Evolutionary conservation across 2,329 filamentous ascomycete species (phyloP).

Genomic region (Trichoderma sp.): DNA sequence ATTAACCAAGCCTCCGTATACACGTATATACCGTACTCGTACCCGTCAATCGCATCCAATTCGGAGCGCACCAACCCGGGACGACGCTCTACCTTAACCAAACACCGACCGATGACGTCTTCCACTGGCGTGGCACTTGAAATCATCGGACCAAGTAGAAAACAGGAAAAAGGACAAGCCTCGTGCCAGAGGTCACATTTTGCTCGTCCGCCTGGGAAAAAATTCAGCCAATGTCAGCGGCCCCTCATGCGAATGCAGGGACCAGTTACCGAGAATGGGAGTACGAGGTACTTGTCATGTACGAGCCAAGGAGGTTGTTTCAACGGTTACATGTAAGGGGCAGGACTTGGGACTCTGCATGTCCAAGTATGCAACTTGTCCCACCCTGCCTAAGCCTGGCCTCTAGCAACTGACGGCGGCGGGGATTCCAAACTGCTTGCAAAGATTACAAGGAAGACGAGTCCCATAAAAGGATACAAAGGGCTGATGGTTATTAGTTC

Average conservation of each 20-base stretch:
- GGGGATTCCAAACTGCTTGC: background rate
- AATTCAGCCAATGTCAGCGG: background rate
- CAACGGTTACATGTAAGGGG: background rate
- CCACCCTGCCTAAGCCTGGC: background rate
- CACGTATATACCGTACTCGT: background rate
- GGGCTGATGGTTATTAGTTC: background rate
- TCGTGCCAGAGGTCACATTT: background rate
- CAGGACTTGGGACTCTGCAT: background rate
- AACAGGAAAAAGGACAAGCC: background rate
- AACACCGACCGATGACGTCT: background rate
- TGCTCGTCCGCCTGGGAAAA: background rate
- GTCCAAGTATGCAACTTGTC: background rate
- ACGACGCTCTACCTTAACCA: background rate
- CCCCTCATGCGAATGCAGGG: background rate
- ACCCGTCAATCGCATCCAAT: background rate
- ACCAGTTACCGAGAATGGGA: background rate
- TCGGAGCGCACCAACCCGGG: background rate
- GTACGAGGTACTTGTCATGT: background rate
- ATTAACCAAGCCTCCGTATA: background rate
- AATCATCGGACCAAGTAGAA: background rate
- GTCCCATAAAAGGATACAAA: background rate
- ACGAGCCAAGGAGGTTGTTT: background rate
- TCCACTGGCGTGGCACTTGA: background rate
- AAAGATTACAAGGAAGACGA: background rate
- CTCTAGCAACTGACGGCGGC: background rate